phyloP scores from a whole-genome alignment of 371 early-diverging fungal genomes.

The Mucor indicus region DNA sequence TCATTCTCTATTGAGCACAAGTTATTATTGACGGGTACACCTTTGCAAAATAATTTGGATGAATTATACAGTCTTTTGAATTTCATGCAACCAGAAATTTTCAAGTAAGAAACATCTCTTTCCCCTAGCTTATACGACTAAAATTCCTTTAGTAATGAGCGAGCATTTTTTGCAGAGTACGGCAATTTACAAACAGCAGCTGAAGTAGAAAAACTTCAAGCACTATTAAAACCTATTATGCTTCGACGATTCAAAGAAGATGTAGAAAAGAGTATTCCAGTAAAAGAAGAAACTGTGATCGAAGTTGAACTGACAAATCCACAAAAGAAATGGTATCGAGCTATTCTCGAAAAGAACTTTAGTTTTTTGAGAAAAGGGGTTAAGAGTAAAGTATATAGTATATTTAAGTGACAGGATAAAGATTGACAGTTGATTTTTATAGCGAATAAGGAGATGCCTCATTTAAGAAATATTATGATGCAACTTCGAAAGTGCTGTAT shows the following conservation, averaged over 20 bases:
- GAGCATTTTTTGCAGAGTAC: constrained; percentile 73
- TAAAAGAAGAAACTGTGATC: constrained; percentile 90
- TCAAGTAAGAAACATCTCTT: too few relatives aligned
- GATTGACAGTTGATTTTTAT: neutral
- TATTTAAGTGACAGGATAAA: neutral
- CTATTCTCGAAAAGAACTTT: constrained; percentile 91
- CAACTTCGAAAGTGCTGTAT: constrained; percentile 88
- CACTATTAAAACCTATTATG: constrained; percentile 72
- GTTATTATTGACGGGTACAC: constrained; percentile 60
- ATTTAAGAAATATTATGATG: constrained; percentile 67
- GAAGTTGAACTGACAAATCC: constrained; percentile 81
- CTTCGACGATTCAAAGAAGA: constrained; percentile 81
- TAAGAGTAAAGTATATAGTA: constrained; percentile 34
- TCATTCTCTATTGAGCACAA: constrained; percentile 48
- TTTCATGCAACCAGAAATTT: constrained; percentile 83
- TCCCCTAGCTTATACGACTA: too few relatives aligned
- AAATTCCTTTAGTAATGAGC: too few relatives aligned
- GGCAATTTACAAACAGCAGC: constrained; percentile 71
- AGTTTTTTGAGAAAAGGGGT: constrained; percentile 69
- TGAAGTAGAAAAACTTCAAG: constrained; percentile 75
- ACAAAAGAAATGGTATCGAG: constrained; percentile 87
- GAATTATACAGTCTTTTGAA: constrained; percentile 92
- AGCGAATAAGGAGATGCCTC: constrained; percentile 60
- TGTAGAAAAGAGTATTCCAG: constrained; percentile 82
- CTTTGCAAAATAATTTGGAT: constrained; percentile 90